Conservation (phyloP, 352 stramenopile species). For the Pythium pectinolyticum region DNA sequence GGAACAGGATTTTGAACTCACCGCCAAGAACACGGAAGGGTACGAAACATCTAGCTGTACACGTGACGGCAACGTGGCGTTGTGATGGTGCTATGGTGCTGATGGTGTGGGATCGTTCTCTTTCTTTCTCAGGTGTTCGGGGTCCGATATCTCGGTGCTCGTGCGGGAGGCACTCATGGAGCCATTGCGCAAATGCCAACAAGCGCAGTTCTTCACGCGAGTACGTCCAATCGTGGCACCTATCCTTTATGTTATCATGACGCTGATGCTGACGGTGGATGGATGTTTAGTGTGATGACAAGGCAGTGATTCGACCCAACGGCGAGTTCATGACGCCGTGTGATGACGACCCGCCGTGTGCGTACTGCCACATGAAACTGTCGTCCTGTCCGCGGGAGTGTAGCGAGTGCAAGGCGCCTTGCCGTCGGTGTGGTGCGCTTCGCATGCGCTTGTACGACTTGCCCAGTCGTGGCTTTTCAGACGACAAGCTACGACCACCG, state of each 20-base stretch:
- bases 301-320: slow-evolving; percentile 55
- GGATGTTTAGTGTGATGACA: slow-evolving; percentile 68
- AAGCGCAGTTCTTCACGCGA: slow-evolving; percentile 91
- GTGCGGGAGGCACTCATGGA: slow-evolving; percentile 98
- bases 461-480: slow-evolving; percentile 74
- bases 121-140: slow-evolving; percentile 65
- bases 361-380: slow-evolving; percentile 90
- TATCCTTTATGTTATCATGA: background rate
- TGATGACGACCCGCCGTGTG: slow-evolving; percentile 79
- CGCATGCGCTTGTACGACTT: slow-evolving; percentile 88
- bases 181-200: slow-evolving; percentile 95
- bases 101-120: background rate
- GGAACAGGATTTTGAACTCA: slow-evolving; percentile 92
- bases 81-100: background rate
- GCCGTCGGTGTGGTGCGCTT: slow-evolving; percentile 65
- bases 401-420: slow-evolving; percentile 66
- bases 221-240: slow-evolving; percentile 33
- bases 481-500: slow-evolving; percentile 84
- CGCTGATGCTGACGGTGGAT: background rate
- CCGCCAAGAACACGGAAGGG: slow-evolving; percentile 93
- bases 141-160: slow-evolving; percentile 97
- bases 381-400: slow-evolving; percentile 72
- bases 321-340: slow-evolving; percentile 78
- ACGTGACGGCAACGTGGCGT: too few relatives aligned
- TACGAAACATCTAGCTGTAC: too few relatives aligned